A percentile compares a stretch with the other conserved stretches of the same genome.
Conservation (phyloP, 495 filamentous ascomycete species). For the Lasiosphaeria miniovina region DNA sequence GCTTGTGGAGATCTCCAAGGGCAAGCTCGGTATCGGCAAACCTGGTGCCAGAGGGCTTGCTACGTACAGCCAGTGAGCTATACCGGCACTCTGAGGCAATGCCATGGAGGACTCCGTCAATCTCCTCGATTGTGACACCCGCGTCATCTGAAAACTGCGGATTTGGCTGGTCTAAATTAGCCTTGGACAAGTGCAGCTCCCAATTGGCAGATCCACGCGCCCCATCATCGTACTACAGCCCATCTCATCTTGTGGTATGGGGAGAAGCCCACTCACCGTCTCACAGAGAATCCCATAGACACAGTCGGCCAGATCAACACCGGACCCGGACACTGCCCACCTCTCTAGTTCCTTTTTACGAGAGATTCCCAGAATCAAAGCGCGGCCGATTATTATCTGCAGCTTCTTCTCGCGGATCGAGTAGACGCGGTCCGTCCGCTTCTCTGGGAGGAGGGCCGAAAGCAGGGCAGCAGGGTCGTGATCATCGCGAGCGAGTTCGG, state of each 20-base stretch:
- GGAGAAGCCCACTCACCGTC: constrained; percentile 50
- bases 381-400: constrained; percentile 60
- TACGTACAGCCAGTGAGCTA: constrained; percentile 63
- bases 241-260: constrained; percentile 6
- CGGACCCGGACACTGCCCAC: constrained; percentile 54
- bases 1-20: constrained; percentile 55
- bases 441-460: constrained; percentile 71
- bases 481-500: constrained; percentile 45
- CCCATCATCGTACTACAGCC: not conserved
- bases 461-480: constrained; percentile 60
- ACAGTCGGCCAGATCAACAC: constrained; percentile 66
- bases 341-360: constrained; percentile 58
- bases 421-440: constrained; percentile 72
- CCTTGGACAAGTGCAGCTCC: not conserved
- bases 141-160: constrained; percentile 27
- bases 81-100: constrained; percentile 66
- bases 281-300: constrained; percentile 63
- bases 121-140: constrained; percentile 66
- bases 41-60: constrained; percentile 36
- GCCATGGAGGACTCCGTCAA: constrained; percentile 61
- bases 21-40: constrained; percentile 40
- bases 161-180: constrained; percentile 34
- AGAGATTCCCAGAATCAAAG: constrained; percentile 56
- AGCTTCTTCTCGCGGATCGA: constrained; percentile 58
- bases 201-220: not conserved